A percentile compares a stretch with the other conserved stretches of the same genome.
Conservation (phyloP, 2,329 filamentous ascomycete species). For the Elsinoe batatas region DNA sequence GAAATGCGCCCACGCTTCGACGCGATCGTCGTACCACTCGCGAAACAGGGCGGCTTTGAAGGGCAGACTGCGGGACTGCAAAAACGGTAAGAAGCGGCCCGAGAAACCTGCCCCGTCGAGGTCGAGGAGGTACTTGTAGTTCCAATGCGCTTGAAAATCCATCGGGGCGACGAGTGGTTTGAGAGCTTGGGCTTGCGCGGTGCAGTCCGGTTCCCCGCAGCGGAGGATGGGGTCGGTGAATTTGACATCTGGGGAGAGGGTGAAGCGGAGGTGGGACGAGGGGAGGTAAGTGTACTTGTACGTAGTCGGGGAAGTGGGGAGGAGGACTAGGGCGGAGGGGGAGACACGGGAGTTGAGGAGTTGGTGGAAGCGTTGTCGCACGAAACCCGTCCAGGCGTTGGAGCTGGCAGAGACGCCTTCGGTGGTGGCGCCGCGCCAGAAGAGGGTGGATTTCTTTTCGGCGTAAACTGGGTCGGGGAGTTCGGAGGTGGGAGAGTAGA, state of each 20-base stretch:
- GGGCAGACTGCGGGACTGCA: conserved; percentile 58
- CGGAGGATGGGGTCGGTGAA: conserved; percentile 51
- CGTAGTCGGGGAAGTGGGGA: conserved; percentile 34
- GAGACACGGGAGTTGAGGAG: conserved; percentile 47
- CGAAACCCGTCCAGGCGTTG: conserved; percentile 57
- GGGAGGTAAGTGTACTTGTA: conserved; percentile 46
- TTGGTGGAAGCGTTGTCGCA: conserved; percentile 61
- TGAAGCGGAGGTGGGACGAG: conserved; percentile 43
- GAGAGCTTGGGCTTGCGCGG: conserved; percentile 44
- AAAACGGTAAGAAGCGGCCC: conserved; percentile 52
- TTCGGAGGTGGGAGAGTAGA: conserved; percentile 42
- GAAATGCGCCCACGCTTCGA: conserved; percentile 71
- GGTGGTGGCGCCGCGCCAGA: conserved; percentile 64
- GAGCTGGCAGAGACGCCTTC: conserved; percentile 41
- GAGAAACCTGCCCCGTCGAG: conserved; percentile 60
- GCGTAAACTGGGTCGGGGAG: conserved; percentile 46
- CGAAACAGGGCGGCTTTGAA: conserved; percentile 64
- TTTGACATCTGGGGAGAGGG: conserved; percentile 47
- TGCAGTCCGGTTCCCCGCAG: conserved; percentile 45
- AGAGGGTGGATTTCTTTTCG: conserved; percentile 54
- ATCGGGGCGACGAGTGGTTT: conserved; percentile 33
- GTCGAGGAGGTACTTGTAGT: conserved; percentile 61
- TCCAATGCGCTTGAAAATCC: conserved; percentile 50
- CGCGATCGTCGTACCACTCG: conserved; percentile 67
- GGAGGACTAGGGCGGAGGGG: conserved; percentile 35